Conservation (phyloP, 2,329 filamentous ascomycete species). For the Penicillium expansum region DNA sequence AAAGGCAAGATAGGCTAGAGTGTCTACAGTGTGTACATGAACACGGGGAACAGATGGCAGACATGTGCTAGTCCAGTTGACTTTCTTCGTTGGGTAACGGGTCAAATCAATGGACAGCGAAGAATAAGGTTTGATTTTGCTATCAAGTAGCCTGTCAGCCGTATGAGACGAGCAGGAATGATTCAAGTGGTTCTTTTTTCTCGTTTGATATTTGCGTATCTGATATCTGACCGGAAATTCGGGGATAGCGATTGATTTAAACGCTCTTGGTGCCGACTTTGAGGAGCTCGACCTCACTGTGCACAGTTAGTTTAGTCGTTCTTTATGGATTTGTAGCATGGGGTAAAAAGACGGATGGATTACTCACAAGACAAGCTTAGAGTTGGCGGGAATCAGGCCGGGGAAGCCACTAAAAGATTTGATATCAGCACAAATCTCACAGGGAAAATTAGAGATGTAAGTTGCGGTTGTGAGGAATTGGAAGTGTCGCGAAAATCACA, state of each 20-base stretch:
- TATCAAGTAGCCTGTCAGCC: not conserved
- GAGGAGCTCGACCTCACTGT: constrained; percentile 68
- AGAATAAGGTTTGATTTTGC: not conserved
- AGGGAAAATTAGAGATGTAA: too few relatives aligned
- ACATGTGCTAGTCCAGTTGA: constrained; percentile 1
- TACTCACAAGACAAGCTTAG: constrained; percentile 81
- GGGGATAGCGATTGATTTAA: constrained; percentile 21
- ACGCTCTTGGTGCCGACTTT: constrained; percentile 55
- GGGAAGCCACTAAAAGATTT: constrained; percentile 65
- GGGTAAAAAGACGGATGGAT: not conserved
- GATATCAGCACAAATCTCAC: not conserved
- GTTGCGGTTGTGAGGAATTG: not conserved
- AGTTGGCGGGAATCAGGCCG: constrained; percentile 69
- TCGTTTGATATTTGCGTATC: not conserved
- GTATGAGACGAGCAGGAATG: not conserved
- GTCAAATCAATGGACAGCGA: not conserved
- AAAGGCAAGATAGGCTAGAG: not conserved
- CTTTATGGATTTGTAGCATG: not conserved
- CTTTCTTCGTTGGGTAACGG: not conserved
- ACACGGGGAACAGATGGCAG: not conserved
- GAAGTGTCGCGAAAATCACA: not conserved
- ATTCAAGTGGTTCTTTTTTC: not conserved
- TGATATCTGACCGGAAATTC: not conserved
- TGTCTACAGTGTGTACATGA: not conserved
- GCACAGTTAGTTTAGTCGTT: constrained; percentile 11